phyloP scores from a whole-genome alignment of 2,329 filamentous ascomycete species.

The Raffaelea albimanens region DNA sequence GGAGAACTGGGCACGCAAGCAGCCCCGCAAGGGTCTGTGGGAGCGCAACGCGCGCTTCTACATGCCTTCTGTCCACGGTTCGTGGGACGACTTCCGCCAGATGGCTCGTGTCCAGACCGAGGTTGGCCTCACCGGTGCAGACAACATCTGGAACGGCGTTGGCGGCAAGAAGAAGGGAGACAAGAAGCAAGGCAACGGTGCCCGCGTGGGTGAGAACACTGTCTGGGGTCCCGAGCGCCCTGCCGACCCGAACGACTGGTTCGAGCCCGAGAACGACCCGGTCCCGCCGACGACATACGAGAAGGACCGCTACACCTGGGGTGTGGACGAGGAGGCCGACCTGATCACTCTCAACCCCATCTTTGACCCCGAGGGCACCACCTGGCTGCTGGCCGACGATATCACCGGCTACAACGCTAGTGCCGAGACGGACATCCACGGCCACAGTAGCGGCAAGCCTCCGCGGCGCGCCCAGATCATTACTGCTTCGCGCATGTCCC shows the following conservation, averaged over 20 bases:
- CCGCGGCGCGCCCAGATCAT: conserved; percentile 81
- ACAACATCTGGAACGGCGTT: conserved; percentile 56
- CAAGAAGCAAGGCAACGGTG: conserved; percentile 21
- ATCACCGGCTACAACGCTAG: conserved; percentile 74
- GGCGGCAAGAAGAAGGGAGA: conserved; percentile 27
- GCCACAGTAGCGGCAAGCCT: conserved; percentile 43
- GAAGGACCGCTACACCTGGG: conserved; percentile 76
- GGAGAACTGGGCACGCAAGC: conserved; percentile 57
- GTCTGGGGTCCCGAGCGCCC: conserved; percentile 82
- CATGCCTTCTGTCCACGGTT: conserved; percentile 64
- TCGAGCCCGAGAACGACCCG: conserved; percentile 64
- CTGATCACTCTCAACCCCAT: conserved; percentile 87
- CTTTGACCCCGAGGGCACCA: conserved; percentile 81
- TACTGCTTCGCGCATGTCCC: conserved; percentile 75
- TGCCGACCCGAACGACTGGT: conserved; percentile 57
- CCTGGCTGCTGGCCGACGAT: conserved; percentile 72
- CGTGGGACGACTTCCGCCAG: conserved; percentile 70
- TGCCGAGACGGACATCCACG: not conserved
- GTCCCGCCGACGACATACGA: conserved; percentile 63
- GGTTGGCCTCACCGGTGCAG: conserved; percentile 53
- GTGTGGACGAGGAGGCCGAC: conserved; percentile 82
- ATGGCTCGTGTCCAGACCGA: conserved; percentile 70
- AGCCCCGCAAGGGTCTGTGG: conserved; percentile 74
- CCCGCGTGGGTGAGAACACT: conserved; percentile 40
- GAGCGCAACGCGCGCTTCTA: conserved; percentile 73